Conservation (phyloP, 225 moss, liverwort and hornwort species). For the Anthoceros angustus region DNA sequence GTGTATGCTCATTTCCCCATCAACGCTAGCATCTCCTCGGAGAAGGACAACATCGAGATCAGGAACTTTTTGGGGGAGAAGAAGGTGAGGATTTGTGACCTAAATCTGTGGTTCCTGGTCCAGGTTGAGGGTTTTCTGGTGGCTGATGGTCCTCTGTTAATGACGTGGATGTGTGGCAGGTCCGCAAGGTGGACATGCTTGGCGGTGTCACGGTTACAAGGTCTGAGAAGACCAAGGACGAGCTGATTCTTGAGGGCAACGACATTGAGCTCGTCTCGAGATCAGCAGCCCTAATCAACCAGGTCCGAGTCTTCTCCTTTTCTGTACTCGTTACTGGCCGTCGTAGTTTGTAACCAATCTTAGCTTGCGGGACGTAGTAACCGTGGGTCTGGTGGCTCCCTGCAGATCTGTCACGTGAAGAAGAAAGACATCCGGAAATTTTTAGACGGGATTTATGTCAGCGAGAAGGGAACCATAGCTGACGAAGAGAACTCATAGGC, state of each 20-base stretch:
- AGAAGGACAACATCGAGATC: slow-evolving; percentile 59
- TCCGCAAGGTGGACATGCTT: slow-evolving; percentile 54
- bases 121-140: not conserved
- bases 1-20: slow-evolving; percentile 81
- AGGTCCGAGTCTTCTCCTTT: slow-evolving; percentile 19
- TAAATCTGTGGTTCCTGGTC: not conserved
- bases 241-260: slow-evolving; percentile 61
- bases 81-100: slow-evolving; percentile 25
- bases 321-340: not conserved
- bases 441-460: slow-evolving; percentile 55
- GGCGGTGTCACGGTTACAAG: slow-evolving; percentile 50
- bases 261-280: slow-evolving; percentile 67
- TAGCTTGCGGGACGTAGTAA: not conserved
- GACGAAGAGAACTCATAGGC: slow-evolving; percentile 12
- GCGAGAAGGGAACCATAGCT: slow-evolving; percentile 46
- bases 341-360: not conserved
- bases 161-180: slow-evolving; percentile 15
- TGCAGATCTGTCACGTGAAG: slow-evolving; percentile 65
- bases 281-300: slow-evolving; percentile 59
- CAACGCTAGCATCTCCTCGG: slow-evolving; percentile 54
- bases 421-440: slow-evolving; percentile 65
- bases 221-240: slow-evolving; percentile 75
- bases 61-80: slow-evolving; percentile 77
- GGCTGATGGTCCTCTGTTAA: not conserved
- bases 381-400: not conserved